Evolutionary conservation across 345 rosid genomes (phyloP).

Genomic region (Melaleuca quinquenervia): DNA sequence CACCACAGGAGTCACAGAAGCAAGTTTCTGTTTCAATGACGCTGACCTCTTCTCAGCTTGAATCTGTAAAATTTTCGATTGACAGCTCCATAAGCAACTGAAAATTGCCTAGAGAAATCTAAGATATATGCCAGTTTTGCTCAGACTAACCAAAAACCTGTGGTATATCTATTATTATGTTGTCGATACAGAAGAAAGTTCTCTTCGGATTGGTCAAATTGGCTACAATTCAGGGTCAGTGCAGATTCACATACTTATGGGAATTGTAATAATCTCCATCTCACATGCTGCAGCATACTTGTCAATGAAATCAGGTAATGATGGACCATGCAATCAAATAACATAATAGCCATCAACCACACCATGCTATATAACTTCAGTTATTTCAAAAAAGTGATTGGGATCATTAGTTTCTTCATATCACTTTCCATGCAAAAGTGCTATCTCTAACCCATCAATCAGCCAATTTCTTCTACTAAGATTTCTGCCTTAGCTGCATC

Average conservation of each 20-base stretch:
- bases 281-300: not conserved
- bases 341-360: not conserved
- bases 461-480: not conserved
- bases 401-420: not conserved
- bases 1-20: constrained; percentile 61
- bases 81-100: not conserved
- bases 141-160: not conserved
- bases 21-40: constrained; percentile 74
- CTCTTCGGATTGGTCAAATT: not conserved
- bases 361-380: not conserved
- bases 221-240: not conserved
- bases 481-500: not conserved
- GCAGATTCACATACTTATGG: not conserved
- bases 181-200: not conserved
- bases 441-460: not conserved
- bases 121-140: not conserved
- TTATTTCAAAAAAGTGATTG: not conserved
- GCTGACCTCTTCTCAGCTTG: constrained; percentile 39
- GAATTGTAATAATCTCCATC: not conserved
- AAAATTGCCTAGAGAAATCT: not conserved
- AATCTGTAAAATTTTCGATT: constrained; percentile 23
- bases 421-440: not conserved
- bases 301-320: not conserved
- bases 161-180: not conserved
- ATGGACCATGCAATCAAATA: not conserved